Conservation (phyloP, 208 protist species). For the Trypanosoma platydactyli region DNA sequence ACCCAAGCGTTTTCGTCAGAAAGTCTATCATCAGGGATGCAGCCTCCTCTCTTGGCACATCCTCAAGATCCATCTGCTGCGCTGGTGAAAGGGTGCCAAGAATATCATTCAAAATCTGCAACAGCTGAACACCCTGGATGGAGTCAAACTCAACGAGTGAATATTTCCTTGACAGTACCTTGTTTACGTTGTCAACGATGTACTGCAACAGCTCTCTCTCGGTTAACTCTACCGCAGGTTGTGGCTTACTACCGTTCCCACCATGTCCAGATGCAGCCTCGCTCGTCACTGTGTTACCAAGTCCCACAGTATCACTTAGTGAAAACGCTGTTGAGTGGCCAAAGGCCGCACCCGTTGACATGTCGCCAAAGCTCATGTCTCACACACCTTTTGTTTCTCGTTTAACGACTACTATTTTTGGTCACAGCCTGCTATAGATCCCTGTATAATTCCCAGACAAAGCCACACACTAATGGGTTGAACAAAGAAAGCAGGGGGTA, state of each 20-base stretch:
- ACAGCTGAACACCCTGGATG: slow-evolving; percentile 51
- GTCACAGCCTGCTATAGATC: too few relatives aligned
- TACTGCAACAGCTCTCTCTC: slow-evolving; percentile 71
- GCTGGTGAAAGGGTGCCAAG: slow-evolving; percentile 71
- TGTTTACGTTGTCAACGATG: slow-evolving; percentile 85
- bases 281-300: slow-evolving; percentile 3
- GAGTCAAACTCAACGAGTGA: slow-evolving; percentile 89
- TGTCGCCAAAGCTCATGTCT: slow-evolving; percentile 1
- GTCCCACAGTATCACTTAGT: not conserved
- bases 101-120: slow-evolving; percentile 87
- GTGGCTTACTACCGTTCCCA: slow-evolving; percentile 6
- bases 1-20: slow-evolving; percentile 79
- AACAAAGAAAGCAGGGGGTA: too few relatives aligned
- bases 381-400: slow-evolving; percentile 6
- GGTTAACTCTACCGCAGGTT: slow-evolving; percentile 39
- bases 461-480: too few relatives aligned
- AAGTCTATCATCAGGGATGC: slow-evolving; percentile 78
- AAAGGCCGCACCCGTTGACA: not conserved
- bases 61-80: slow-evolving; percentile 66
- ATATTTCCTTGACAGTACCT: slow-evolving; percentile 63
- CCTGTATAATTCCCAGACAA: too few relatives aligned
- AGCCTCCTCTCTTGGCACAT: slow-evolving; percentile 40
- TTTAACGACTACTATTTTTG: not conserved
- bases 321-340: not conserved
- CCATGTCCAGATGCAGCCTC: not conserved